These are phyloP conservation scores for Paramecium pentaurelia DNA, from an alignment of 73 alveolate genomes.

Conservation along the genomic window DNA sequence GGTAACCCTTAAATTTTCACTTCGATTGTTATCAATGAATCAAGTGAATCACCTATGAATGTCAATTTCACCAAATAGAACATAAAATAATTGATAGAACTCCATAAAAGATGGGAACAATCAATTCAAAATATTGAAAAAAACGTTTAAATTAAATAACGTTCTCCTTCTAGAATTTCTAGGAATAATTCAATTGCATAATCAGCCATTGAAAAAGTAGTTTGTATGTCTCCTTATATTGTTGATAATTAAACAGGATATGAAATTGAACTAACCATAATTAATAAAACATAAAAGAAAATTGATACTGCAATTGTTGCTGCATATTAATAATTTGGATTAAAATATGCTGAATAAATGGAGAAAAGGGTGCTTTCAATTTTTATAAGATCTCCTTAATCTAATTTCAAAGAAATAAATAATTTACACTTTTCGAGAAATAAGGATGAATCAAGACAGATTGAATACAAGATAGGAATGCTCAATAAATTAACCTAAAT, in stretches of 20 bases:
- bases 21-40: background rate
- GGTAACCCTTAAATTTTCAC: slow-evolving; percentile 22
- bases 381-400: background rate
- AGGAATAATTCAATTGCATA: background rate
- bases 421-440: background rate
- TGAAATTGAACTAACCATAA: background rate
- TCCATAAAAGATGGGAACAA: background rate
- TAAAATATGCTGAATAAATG: background rate
- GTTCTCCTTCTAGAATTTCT: background rate
- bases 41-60: slow-evolving; percentile 12
- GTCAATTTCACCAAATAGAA: background rate
- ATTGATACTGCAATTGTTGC: background rate
- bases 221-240: slow-evolving; percentile 1
- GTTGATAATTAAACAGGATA: slow-evolving; percentile 23
- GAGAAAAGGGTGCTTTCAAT: background rate
- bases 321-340: background rate
- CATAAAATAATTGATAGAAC: background rate
- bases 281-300: slow-evolving; percentile 12
- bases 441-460: background rate
- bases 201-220: background rate
- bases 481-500: background rate
- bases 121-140: background rate
- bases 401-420: background rate
- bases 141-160: background rate
- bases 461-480: slow-evolving; percentile 17